Evolutionary conservation across 352 stramenopile genomes (phyloP).

Genomic region (Phytophthora pluvialis): DNA sequence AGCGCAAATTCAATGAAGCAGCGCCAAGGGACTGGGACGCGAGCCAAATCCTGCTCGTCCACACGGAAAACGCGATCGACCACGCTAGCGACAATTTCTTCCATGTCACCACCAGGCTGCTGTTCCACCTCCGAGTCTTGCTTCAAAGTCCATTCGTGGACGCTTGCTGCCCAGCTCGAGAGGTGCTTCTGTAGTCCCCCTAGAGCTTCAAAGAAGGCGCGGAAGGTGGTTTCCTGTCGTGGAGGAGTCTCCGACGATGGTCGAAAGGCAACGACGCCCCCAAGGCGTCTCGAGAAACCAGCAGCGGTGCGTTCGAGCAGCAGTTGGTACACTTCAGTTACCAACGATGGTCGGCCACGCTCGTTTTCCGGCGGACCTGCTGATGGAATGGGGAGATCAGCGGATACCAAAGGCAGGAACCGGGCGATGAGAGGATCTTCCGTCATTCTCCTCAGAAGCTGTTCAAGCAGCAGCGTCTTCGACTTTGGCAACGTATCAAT

Average conservation of each 20-base stretch:
- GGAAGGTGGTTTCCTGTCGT: slow-evolving; percentile 4
- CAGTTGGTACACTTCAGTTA: slow-evolving; percentile 32
- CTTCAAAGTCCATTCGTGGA: slow-evolving; percentile 27
- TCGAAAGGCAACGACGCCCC: slow-evolving; percentile 7
- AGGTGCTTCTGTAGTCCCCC: slow-evolving; percentile 75
- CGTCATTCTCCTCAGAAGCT: slow-evolving; percentile 68
- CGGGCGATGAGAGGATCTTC: slow-evolving; percentile 62
- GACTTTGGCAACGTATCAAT: slow-evolving; percentile 31
- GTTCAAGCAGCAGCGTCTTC: slow-evolving; percentile 51
- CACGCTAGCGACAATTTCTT: slow-evolving; percentile 27
- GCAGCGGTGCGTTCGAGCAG: slow-evolving; percentile 23
- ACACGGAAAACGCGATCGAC: slow-evolving; percentile 49
- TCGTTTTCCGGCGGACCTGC: slow-evolving; percentile 3
- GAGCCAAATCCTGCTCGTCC: slow-evolving; percentile 29
- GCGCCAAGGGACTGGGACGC: slow-evolving; percentile 46
- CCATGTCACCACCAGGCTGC: background rate
- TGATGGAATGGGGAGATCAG: background rate
- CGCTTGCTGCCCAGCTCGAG: slow-evolving; percentile 55
- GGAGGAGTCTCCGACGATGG: background rate
- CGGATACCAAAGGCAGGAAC: slow-evolving; percentile 16
- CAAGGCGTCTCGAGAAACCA: slow-evolving; percentile 27
- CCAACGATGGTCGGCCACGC: background rate
- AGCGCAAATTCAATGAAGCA: slow-evolving; percentile 58
- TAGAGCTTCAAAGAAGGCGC: slow-evolving; percentile 32
- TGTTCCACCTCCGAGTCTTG: background rate